phyloP scores from a whole-genome alignment of 768 basidiomycete genomes.

The Boletus pseudopeckii region DNA sequence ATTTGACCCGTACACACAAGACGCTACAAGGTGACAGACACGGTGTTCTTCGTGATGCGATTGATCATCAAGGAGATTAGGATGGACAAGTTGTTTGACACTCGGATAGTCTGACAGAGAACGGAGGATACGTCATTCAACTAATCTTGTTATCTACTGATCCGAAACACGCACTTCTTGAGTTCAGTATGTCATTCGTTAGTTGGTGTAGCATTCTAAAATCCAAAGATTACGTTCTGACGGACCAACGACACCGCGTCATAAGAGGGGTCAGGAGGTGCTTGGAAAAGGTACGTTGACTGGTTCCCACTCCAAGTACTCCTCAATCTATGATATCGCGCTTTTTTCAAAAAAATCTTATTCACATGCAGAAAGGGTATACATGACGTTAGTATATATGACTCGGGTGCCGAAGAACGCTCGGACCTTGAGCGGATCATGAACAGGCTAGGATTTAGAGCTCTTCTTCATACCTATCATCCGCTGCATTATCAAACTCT shows the following conservation, averaged over 20 bases:
- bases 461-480: conserved; percentile 32
- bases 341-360: background rate
- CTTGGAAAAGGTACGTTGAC: background rate
- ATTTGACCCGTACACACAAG: conserved; percentile 38
- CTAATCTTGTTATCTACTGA: conserved; percentile 10
- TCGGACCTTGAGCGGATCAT: conserved; percentile 2
- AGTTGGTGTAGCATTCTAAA: background rate
- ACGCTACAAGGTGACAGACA: background rate
- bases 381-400: conserved; percentile 4
- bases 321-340: background rate
- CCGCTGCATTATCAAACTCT: conserved; percentile 8
- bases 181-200: background rate
- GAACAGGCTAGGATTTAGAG: conserved; percentile 12
- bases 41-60: background rate
- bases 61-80: background rate
- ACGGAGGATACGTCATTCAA: background rate
- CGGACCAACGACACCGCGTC: conserved; percentile 26
- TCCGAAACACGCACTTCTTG: conserved; percentile 1
- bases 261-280: background rate
- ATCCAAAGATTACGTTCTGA: conserved; percentile 1
- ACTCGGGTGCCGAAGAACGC: background rate
- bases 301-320: background rate
- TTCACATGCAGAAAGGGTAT: no score
- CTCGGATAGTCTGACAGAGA: background rate
- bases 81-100: background rate